Conservation (phyloP, 768 basidiomycete species). For the Suillus variegatus region DNA sequence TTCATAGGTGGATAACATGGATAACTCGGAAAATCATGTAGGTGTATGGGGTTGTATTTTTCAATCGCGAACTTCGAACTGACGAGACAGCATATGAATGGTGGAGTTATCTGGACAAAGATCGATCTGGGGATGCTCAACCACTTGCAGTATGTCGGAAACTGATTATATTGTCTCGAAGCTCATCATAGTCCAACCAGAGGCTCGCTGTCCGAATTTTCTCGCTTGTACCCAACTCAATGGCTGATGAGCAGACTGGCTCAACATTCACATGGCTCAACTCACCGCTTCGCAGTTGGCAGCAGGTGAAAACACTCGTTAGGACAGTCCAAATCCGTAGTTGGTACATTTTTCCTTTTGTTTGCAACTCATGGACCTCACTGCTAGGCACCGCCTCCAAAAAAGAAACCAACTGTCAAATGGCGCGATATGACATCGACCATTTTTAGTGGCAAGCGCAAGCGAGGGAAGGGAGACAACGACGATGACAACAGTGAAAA, state of each 20-base stretch:
- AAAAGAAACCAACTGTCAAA: neutral
- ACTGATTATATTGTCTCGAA: neutral
- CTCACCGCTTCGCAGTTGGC: too few species aligned
- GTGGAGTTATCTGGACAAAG: too few species aligned
- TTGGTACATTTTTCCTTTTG: too few species aligned
- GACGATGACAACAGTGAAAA: neutral
- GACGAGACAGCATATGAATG: too few species aligned
- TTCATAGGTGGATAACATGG: too few species aligned
- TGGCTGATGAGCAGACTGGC: constrained; percentile 30
- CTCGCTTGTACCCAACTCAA: constrained; percentile 27
- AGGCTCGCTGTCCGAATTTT: constrained; percentile 24
- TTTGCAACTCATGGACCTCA: too few species aligned
- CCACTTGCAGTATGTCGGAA: neutral
- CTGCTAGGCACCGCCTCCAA: neutral
- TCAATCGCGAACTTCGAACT: too few species aligned
- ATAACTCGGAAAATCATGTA: too few species aligned
- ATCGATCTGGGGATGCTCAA: neutral
- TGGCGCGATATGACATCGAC: neutral
- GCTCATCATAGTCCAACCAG: constrained; percentile 9
- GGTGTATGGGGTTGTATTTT: too few species aligned
- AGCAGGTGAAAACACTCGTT: too few species aligned
- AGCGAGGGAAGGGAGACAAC: neutral
- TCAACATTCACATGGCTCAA: constrained; percentile 24
- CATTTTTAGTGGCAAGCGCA: neutral
- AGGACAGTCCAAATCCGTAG: too few species aligned